These are phyloP conservation scores for Pyrus pyrifolia DNA, from an alignment of 306 rosid genomes.

Conservation along the genomic window DNA sequence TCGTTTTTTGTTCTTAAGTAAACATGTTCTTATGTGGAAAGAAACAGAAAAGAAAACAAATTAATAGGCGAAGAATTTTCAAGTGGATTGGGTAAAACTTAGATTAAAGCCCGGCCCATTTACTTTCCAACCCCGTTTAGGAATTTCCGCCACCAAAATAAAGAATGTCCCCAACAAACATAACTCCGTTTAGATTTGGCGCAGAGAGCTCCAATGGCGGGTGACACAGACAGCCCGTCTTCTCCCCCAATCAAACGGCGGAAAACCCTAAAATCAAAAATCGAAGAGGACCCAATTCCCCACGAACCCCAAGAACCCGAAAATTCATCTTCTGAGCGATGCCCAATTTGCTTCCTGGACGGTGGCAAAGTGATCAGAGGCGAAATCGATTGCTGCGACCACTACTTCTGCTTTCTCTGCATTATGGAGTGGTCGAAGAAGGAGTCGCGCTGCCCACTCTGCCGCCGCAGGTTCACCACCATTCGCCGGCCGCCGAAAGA, in stretches of 20 bases:
- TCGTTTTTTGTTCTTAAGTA: no score
- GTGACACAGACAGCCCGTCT: conserved; percentile 1
- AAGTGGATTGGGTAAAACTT: no score
- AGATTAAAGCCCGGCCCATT: no score
- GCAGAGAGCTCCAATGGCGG: conserved; percentile 29
- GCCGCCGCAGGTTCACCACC: conserved; percentile 62
- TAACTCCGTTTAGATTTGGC: neutral
- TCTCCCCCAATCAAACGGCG: conserved; percentile 36
- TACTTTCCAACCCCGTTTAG: no score
- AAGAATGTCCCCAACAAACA: neutral
- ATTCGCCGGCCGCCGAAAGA: conserved; percentile 41
- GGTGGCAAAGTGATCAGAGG: conserved; percentile 45
- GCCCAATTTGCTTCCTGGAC: conserved; percentile 58
- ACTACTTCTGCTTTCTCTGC: conserved; percentile 71
- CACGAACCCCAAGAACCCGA: neutral
- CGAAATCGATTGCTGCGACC: conserved; percentile 67
- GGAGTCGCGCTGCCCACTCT: conserved; percentile 78
- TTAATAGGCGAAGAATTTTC: no score
- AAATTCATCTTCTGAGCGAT: conserved; percentile 19
- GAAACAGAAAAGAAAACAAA: no score
- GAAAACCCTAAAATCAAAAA: conserved; percentile 18
- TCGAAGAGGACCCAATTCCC: neutral
- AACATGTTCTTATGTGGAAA: no score
- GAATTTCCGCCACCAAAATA: no score
- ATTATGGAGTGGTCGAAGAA: conserved; percentile 77